Evolutionary conservation across 768 basidiomycete genomes (phyloP), one percentile per base, ranked within the genome.

Genomic region (Hemileccinum impolitum): DNA sequence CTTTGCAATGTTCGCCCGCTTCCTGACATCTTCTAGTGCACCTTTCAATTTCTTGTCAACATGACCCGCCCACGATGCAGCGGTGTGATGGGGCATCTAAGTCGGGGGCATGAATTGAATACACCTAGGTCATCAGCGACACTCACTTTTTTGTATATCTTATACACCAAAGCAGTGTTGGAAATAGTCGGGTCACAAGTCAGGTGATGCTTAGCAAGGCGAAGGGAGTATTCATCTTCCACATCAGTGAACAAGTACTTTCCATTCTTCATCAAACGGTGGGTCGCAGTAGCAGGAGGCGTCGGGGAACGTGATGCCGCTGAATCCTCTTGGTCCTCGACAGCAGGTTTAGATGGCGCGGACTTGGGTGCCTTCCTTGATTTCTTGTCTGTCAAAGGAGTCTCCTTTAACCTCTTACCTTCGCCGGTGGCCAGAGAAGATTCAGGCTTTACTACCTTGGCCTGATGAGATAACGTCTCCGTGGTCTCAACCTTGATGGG

Each of bases 81-180:
- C 12, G 3, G 72, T 56, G 60, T 87, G 87, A 54, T 82, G 77
- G 23, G 82, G 78, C 71, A 87, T 71, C 87, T 88, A 48, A 11
- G 37, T 32, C n/a, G 10, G 7, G 19, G 25, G 28, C 4, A n/a
- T 55, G 8, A 55, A 34, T 37, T 10, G 10, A 40, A 14, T 12
- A 30, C 15, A 36, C 7, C 12, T 21, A 14, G 31, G 31, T 32
- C 14, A 42, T 7, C 15, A 1, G 11, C n/a, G 18, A 36, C 18
- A 39, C 66, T 26, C 45, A 81, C 85, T 72, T 82, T 81, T 41
- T 60, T 52, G 50, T 73, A 54, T 13, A 84, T 45, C 34, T 67
- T 71, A 19, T 60, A 51, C 18, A 72, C 59, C 17, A 85, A 60
- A 0, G 66, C 63, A 11, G 46, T 59, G 3, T 60, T 59, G 13